Evolutionary conservation across 2,329 filamentous ascomycete genomes (phyloP).

Genomic region (Xylariaceae sp.): DNA sequence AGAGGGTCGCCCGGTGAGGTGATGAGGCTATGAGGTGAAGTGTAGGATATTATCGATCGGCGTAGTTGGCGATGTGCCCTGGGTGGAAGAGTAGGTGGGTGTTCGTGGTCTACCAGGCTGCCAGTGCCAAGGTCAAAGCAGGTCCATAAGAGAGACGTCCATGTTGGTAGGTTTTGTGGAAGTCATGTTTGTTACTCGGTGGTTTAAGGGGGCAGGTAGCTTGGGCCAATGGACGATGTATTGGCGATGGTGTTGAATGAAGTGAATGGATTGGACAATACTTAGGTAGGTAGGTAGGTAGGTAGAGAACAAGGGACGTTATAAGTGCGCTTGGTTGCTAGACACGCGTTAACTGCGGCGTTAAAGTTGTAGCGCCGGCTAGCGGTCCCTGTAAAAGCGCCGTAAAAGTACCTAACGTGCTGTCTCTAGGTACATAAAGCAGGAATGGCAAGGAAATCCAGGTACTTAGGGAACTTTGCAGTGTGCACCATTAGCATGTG

Average conservation of each 20-base stretch:
- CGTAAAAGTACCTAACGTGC: too few species aligned
- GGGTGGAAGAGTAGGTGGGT: background rate
- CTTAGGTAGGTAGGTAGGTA: background rate
- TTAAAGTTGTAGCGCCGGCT: background rate
- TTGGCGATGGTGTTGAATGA: background rate
- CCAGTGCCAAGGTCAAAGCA: constrained; percentile 8
- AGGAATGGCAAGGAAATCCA: background rate
- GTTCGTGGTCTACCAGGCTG: background rate
- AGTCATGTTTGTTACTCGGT: constrained; percentile 11
- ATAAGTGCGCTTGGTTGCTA: background rate
- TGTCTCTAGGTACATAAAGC: too few species aligned
- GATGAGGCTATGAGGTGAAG: background rate
- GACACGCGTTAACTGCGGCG: background rate
- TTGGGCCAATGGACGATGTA: background rate
- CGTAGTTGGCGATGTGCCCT: background rate
- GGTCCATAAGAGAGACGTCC: constrained; percentile 7
- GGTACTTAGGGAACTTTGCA: too few species aligned
- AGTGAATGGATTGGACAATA: background rate
- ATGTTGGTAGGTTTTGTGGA: constrained; percentile 12
- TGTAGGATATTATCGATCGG: background rate
- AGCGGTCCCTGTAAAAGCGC: too few species aligned
- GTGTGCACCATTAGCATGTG: too few species aligned
- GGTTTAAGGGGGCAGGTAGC: background rate
- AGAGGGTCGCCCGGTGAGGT: background rate
- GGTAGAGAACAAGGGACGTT: too few species aligned